These are phyloP conservation scores for Dissophora ornata DNA, from an alignment of 192 early-diverging fungal genomes.

Conservation along the genomic window DNA sequence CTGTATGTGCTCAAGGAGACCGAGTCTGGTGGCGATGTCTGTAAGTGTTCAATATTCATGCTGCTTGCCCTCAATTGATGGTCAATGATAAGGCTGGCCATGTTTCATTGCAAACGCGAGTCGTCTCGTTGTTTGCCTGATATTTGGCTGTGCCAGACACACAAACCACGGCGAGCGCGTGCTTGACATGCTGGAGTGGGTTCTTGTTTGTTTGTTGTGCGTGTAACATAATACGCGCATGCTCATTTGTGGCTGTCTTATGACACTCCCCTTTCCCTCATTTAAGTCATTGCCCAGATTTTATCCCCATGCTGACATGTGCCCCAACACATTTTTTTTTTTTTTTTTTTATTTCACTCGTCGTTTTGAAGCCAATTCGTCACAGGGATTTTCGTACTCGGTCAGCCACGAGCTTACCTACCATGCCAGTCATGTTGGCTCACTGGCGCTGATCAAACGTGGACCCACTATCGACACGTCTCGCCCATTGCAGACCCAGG, in stretches of 20 bases:
- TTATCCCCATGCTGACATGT: conserved; percentile 32
- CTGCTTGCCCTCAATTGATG: no score
- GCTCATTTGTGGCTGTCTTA: conserved; percentile 1
- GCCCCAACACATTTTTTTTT: conserved; percentile 11
- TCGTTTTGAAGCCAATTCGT: conserved; percentile 33
- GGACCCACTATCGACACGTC: conserved; percentile 74
- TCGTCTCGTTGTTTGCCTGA: no score
- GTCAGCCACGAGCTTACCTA: conserved; percentile 82
- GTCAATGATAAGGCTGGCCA: no score
- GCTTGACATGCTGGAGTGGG: neutral
- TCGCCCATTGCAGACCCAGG: conserved; percentile 79
- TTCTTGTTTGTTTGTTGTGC: neutral
- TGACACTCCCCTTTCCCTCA: conserved; percentile 8
- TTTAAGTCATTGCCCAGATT: no score
- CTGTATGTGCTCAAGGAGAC: conserved; percentile 85
- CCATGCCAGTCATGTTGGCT: conserved; percentile 76
- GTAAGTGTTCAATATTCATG: no score
- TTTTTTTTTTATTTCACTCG: neutral
- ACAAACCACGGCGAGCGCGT: no score
- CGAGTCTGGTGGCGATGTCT: conserved; percentile 58
- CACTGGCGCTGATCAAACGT: conserved; percentile 85
- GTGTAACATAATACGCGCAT: neutral
- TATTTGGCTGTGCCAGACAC: no score
- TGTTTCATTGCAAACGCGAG: no score
- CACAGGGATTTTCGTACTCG: conserved; percentile 63